Conservation (phyloP, 1,284 basidiomycete species). For the Cryptococcus amylolentus region DNA sequence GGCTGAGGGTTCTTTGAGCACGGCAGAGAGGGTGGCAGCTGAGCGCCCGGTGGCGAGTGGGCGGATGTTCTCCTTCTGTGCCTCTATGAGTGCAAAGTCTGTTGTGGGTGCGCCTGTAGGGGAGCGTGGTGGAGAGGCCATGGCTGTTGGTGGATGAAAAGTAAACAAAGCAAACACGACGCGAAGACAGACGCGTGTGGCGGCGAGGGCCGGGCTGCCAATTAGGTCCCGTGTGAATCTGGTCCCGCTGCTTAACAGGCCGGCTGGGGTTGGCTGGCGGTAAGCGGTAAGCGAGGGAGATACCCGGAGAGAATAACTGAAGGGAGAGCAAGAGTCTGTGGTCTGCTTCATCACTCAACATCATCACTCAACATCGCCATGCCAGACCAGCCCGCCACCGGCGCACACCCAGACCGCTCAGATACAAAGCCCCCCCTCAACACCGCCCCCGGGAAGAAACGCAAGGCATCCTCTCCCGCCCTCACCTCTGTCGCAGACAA, state of each 20-base stretch:
- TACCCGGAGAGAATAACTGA: too few species aligned
- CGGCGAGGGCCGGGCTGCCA: background rate
- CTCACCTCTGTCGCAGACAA: background rate
- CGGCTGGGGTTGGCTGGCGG: background rate
- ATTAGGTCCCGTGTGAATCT: background rate
- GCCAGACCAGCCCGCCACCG: background rate
- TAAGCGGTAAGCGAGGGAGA: too few species aligned
- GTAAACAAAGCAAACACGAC: background rate
- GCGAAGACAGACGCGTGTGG: too few species aligned
- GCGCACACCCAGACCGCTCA: background rate
- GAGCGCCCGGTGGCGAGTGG: conserved; percentile 56
- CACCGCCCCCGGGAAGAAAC: background rate
- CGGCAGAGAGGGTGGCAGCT: conserved; percentile 54
- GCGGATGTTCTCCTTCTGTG: conserved; percentile 61
- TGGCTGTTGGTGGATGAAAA: background rate
- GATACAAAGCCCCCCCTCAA: background rate
- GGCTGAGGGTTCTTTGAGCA: conserved; percentile 49
- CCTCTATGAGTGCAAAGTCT: conserved; percentile 53
- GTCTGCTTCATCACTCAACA: background rate
- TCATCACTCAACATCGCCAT: background rate
- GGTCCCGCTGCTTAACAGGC: background rate
- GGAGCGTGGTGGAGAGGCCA: conserved; percentile 1
- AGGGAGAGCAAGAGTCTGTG: too few species aligned
- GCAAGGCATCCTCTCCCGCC: background rate
- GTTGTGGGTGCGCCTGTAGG: conserved; percentile 38